Base-by-base conservation (phyloP, 2,329 filamentous ascomycete species). In the Pyricularia sp. region DNA sequence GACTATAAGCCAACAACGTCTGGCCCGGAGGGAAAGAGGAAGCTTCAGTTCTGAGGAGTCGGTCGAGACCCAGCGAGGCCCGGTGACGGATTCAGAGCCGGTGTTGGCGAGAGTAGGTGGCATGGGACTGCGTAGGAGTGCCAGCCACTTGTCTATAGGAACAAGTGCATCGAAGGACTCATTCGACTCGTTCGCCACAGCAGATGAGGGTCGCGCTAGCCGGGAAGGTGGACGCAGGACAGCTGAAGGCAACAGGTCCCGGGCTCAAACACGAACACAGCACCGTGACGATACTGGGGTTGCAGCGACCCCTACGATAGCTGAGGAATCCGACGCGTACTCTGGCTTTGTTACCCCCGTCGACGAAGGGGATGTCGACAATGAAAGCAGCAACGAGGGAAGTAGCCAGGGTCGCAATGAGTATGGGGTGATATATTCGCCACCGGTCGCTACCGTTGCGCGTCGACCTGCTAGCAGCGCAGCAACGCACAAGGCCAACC, bases 31-130 rank as follows among this genome's bases (percentile, higher is more conserved):
- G 65, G 74, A 71, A 6, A 85, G 84, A 69, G 78, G 77, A 62
- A 88, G 86, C 70, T 81, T 78, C 66, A 81, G 77, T 69, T 88
- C 85, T 0, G 82, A 84, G 57, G 82, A 79, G 65, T 88, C 86
- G 16, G 80, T 84, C 2, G 84, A 86, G 72, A 88, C 86, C 0
- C 84, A 85, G 1, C 78, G 82, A 10, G 85, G 81, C 24, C 74
- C 83, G 64, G 68, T 72, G 10, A 61, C 71, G 62, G 70, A 70
- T 49, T 66, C 66, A 26, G 53, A 57, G 53, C 22, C 53, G 26
- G 53, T 63, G 33, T 31, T 64, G 63, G 66, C 62, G 1, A 64
- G 33, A 28, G 49, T 28, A 55, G 33, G 16, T n/a, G 30, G 33
- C 44, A 5, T 31, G 55, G 12, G 44, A 19, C 59, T 57, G 44